Evolutionary conservation across 225 moss, liverwort and hornwort species (phyloP).

Genomic region (Pleurozium schreberi): DNA sequence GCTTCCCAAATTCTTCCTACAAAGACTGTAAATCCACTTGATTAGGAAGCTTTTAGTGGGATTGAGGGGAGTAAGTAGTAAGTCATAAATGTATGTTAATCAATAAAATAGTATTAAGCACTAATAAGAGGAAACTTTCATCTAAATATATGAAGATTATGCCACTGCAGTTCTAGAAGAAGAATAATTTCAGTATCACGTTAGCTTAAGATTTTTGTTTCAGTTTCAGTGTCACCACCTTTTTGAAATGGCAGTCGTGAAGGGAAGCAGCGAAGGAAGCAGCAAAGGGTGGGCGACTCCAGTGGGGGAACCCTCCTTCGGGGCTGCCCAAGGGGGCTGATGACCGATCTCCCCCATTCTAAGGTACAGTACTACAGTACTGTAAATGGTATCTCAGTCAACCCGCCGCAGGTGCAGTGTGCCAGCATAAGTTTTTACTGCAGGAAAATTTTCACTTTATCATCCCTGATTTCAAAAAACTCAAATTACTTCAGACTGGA

Average conservation of each 20-base stretch:
- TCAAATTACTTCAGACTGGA: too few relatives aligned
- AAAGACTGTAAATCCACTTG: too few relatives aligned
- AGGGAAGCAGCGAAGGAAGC: not conserved
- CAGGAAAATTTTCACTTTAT: not conserved
- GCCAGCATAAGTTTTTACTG: not conserved
- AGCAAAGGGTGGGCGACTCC: not conserved
- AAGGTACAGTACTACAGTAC: too few relatives aligned
- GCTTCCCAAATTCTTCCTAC: too few relatives aligned
- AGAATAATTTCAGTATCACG: too few relatives aligned
- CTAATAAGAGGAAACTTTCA: too few relatives aligned
- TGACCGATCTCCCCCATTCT: not conserved
- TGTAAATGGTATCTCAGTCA: not conserved
- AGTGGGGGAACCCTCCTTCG: not conserved
- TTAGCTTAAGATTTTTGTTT: not conserved
- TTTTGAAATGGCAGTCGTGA: not conserved
- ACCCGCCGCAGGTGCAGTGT: not conserved
- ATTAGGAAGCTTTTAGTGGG: not conserved
- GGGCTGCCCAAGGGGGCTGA: not conserved
- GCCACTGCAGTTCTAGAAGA: too few relatives aligned
- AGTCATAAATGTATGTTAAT: not conserved
- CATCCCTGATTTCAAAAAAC: too few relatives aligned
- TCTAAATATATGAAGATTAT: too few relatives aligned
- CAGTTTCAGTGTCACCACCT: not conserved
- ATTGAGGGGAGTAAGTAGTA: not conserved
- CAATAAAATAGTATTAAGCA: not conserved